phyloP scores from a whole-genome alignment of 257 asterid genomes.

The Nicotiana sylvestris region DNA sequence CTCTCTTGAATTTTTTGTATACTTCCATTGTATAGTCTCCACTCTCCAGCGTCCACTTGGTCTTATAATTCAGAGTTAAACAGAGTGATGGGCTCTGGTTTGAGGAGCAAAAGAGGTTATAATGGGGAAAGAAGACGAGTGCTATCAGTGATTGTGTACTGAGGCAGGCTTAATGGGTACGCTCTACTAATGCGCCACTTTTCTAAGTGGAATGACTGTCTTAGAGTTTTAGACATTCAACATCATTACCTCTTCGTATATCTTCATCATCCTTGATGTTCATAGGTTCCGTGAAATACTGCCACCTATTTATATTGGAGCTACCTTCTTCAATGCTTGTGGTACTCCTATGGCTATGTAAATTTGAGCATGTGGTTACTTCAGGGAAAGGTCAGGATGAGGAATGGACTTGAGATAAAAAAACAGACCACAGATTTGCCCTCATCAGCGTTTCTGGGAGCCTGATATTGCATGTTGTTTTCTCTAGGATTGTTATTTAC shows the following conservation, averaged over 20 bases:
- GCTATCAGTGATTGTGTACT: not conserved
- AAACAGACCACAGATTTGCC: not conserved
- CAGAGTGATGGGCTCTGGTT: not conserved
- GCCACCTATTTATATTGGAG: not conserved
- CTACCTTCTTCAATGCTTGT: not conserved
- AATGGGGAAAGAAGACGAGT: not conserved
- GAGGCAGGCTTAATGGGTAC: not conserved
- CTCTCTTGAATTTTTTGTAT: not conserved
- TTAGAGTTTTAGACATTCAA: not conserved
- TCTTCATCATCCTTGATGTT: not conserved
- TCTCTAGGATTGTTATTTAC: not conserved
- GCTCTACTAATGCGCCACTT: not conserved
- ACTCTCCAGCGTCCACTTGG: not conserved
- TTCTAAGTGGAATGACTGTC: not conserved
- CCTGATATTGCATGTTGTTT: not conserved
- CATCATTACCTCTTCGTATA: not conserved
- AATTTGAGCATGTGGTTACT: not conserved
- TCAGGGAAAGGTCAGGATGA: not conserved
- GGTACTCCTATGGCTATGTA: not conserved
- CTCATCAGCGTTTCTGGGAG: not conserved
- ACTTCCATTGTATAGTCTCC: not conserved
- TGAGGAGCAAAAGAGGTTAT: not conserved
- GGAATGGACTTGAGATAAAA: not conserved
- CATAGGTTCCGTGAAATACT: no score
- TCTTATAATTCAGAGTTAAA: not conserved